Evolutionary conservation across 257 asterid species (phyloP).

Genomic region (Linderniella brevidens): DNA sequence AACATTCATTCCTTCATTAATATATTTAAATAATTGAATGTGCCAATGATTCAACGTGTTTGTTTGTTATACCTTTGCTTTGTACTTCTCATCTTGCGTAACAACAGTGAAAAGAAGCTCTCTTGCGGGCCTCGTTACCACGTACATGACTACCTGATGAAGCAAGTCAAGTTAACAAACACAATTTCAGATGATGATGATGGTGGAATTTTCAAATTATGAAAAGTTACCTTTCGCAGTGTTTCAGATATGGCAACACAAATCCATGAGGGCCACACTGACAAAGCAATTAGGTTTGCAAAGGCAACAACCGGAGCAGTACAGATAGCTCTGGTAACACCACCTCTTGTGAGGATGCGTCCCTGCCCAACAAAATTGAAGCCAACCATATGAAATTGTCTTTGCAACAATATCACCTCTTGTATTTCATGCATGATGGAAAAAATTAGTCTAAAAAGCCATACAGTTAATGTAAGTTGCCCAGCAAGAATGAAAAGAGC

Average conservation of each 20-base stretch:
- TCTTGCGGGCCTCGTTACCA: constrained; percentile 87
- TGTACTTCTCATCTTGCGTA: constrained; percentile 90
- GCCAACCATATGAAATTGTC: no score
- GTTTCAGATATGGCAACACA: constrained; percentile 82
- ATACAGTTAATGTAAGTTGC: constrained; percentile 83
- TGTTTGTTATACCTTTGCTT: constrained; percentile 53
- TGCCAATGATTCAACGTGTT: not conserved
- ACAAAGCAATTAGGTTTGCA: constrained; percentile 63
- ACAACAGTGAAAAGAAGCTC: constrained; percentile 91
- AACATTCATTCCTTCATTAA: not conserved
- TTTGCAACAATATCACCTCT: no score
- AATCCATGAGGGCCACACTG: constrained; percentile 93
- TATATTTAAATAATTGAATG: not conserved
- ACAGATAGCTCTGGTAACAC: constrained; percentile 76
- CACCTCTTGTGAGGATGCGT: constrained; percentile 69
- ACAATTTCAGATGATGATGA: not conserved
- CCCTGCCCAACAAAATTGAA: constrained; percentile 36
- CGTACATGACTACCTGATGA: constrained; percentile 69
- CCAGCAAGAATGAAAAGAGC: constrained; percentile 93
- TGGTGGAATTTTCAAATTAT: no score
- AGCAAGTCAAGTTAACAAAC: constrained; percentile 9
- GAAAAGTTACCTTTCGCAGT: constrained; percentile 54
- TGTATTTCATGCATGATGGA: no score
- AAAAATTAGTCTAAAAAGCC: not conserved
- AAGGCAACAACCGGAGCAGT: constrained; percentile 68